Conservation (phyloP, 78 protist species). For the Tieghemostelium lacteum region DNA sequence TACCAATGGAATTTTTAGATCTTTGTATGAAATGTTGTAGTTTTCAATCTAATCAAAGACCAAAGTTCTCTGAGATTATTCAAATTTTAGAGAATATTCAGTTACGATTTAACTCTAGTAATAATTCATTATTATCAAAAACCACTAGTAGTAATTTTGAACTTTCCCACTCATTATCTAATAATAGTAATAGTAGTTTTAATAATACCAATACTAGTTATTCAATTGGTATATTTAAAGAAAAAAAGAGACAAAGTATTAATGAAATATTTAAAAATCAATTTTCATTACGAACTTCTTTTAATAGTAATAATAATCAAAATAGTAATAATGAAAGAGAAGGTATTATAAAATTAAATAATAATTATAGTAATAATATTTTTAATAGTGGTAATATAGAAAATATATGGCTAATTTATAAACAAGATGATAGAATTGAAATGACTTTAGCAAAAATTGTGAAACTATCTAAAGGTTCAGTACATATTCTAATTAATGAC, state of each 20-base stretch:
- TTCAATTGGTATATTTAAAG: slow-evolving; percentile 24
- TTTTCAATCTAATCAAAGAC: slow-evolving; percentile 10
- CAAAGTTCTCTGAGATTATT: slow-evolving; percentile 49
- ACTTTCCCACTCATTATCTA: not conserved
- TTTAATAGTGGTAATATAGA: slow-evolving; percentile 18
- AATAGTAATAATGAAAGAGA: too few species aligned
- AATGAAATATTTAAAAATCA: slow-evolving; percentile 4
- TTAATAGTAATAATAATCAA: not conserved
- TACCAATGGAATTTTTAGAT: slow-evolving; percentile 43
- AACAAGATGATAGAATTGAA: slow-evolving; percentile 35
- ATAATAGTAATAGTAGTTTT: not conserved
- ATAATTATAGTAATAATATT: not conserved
- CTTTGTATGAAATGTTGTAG: slow-evolving; percentile 52
- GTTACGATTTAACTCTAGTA: not conserved
- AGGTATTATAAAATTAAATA: not conserved
- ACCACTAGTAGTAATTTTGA: not conserved
- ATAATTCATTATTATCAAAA: not conserved
- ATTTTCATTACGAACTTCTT: slow-evolving; percentile 24
- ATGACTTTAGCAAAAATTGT: slow-evolving; percentile 21
- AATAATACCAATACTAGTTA: not conserved
- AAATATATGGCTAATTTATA: too few species aligned
- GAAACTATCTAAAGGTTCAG: slow-evolving; percentile 26
- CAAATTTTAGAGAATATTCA: slow-evolving; percentile 21
- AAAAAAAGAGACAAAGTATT: slow-evolving; percentile 37
- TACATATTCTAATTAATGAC: slow-evolving; percentile 9